Base-by-base conservation (phyloP, 108 stramenopile species). In the Cyclostephanos tholiformis region DNA sequence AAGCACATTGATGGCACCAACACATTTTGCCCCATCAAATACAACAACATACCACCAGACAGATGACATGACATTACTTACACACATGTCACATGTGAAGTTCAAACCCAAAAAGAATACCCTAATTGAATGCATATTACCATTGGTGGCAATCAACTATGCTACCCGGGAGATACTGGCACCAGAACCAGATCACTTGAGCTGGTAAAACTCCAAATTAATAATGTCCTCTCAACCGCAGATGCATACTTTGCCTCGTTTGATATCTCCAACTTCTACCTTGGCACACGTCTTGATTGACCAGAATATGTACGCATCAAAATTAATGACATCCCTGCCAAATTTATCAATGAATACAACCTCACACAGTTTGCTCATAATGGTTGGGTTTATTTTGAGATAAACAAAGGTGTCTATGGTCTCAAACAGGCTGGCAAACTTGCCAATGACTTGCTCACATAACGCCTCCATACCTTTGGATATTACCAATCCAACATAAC, bases 371-470 rank as follows among this genome's bases (percentile, higher is more conserved):
- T n/a, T n/a, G n/a, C n/a, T n/a, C n/a, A n/a, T n/a, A n/a, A n/a
- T n/a, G n/a, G n/a, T n/a, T n/a, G n/a, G n/a, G n/a, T n/a, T n/a
- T n/a, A n/a, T n/a, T n/a, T n/a, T 27, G 66, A 67, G 17, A 32
- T 64, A 11, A 73, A 79, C 72, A 68, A 81, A 5, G 79, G 86
- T 1, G 76, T 83, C 67, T 86, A 86, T 49, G 85, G 85, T 13
- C 82, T 86, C 0, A 65, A 71, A n/a, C 82, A 83, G 52, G 52
- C n/a, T n/a, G n/a, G n/a, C n/a, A n/a, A n/a, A n/a, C n/a, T n/a
- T n/a, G n/a, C n/a, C n/a, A n/a, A n/a, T 53, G 52, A 69, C 32
- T 35, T 5, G 77, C 84, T 57, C 53, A 65, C n/a, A 30, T n/a
- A n/a, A n/a, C n/a, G n/a, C n/a, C n/a, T n/a, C n/a, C n/a, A n/a